Evolutionary conservation across 176 grass and related monocot genomes (phyloP), one percentile per base, ranked within the genome.

Genomic region (Lolium multiflorum): DNA sequence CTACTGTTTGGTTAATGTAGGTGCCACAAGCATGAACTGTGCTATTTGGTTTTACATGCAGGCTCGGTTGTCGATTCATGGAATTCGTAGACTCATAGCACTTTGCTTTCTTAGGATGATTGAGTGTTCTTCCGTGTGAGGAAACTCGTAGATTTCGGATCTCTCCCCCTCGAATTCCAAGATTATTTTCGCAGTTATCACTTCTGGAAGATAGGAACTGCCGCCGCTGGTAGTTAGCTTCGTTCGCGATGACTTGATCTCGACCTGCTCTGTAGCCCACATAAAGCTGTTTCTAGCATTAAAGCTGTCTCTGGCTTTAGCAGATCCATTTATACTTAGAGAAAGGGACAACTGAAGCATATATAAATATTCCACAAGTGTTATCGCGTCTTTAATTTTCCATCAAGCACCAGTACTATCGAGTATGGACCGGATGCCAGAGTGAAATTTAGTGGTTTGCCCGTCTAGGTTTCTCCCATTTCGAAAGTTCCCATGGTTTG

Each of bases 121-220:
- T 69, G 49, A 7, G 9, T 57, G 20, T 62, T 61, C 20, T 46
- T 71, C 41, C 60, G 7, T 56, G 72, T 18, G 76, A 47, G 50
- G 18, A 55, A 73, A 4, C 7, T 11, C 15, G 20, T 17, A 26
- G 44, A 7, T 5, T 20, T 77, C n/a, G 61, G 28, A 77, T 82
- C 78, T 18, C 70, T 6, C n/a, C 25, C 47, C 49, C 50, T 76
- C 14, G n/a, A 69, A 46, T 66, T 57, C 78, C 25, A 46, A 15
- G 20, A 37, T 60, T 80, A 8, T 65, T 43, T 22, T 12, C 7
- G 12, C 7, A 13, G 20, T 0, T 31, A 6, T 10, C 60, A 7
- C 78, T 90, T 61, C 78, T 7, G n/a, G 62, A 78, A 61, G 26
- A 35, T 86, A 18, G 71, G 83, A 86, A 80, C 88, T 51, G 59